These are phyloP conservation scores for Cymodocea nodosa DNA, from an alignment of 116 monocot genomes.

Conservation along the genomic window DNA sequence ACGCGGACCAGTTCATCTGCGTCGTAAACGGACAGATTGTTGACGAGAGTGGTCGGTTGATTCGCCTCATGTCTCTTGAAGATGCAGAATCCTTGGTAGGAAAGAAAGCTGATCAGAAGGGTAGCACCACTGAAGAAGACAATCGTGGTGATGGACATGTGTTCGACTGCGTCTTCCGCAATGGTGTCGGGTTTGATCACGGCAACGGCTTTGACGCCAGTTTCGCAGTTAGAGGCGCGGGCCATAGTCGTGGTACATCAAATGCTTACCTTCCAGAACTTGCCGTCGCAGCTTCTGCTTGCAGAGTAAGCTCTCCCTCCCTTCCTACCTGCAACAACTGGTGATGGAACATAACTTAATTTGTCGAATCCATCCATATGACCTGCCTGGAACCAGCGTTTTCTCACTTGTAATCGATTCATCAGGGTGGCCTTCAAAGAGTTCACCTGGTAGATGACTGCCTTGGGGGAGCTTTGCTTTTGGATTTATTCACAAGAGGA, in stretches of 20 bases:
- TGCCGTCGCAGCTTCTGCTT: conserved; percentile 70
- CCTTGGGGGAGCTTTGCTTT: conserved; percentile 53
- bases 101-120: conserved; percentile 40
- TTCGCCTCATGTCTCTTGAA: conserved; percentile 60
- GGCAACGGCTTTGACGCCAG: conserved; percentile 52
- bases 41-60: conserved; percentile 37
- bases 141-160: no score
- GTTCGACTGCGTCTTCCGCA: conserved; percentile 34
- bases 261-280: conserved; percentile 79
- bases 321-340: no score
- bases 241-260: conserved; percentile 33
- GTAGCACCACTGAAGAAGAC: no score
- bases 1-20: conserved; percentile 83
- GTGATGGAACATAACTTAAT: no score
- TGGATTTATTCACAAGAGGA: conserved; percentile 82
- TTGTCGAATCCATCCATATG: no score
- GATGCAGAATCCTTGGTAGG: conserved; percentile 82
- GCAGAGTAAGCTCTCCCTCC: conserved; percentile 35
- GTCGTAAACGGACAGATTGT: conserved; percentile 63
- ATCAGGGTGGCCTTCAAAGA: conserved; percentile 87
- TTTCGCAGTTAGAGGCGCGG: conserved; percentile 69
- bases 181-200: conserved; percentile 84
- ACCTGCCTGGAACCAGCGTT: no score
- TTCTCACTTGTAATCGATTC: no score
- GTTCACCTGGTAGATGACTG: conserved; percentile 77